A percentile compares a stretch with the other conserved stretches of the same genome.
These are phyloP conservation scores for Galeopsis tetrahit DNA, from an alignment of 257 asterid genomes.

Conservation along the genomic window DNA sequence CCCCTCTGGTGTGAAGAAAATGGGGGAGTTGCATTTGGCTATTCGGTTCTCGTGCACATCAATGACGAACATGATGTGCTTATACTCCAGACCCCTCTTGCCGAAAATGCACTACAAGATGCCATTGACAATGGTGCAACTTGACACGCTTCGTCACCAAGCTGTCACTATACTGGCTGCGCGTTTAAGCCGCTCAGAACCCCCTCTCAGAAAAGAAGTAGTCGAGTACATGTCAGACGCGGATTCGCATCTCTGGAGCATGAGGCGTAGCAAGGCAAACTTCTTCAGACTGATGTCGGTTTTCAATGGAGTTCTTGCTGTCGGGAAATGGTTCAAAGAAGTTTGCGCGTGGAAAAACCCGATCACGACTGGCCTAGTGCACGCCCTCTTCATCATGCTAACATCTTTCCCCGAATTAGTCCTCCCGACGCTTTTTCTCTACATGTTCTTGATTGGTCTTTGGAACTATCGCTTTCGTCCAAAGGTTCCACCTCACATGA, in stretches of 20 bases:
- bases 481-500: slow-evolving; percentile 89
- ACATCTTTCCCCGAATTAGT: slow-evolving; percentile 74
- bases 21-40: slow-evolving; percentile 94
- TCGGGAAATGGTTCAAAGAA: slow-evolving; percentile 76
- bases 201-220: slow-evolving; percentile 83
- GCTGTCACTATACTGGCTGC: slow-evolving; percentile 83
- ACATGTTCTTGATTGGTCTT: slow-evolving; percentile 76
- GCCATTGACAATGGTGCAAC: slow-evolving; percentile 67
- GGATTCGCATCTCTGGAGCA: slow-evolving; percentile 91
- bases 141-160: slow-evolving; percentile 74
- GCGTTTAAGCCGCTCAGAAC: slow-evolving; percentile 80
- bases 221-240: slow-evolving; percentile 82
- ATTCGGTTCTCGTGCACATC: slow-evolving; percentile 83
- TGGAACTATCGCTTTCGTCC: slow-evolving; percentile 84
- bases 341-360: slow-evolving; percentile 84
- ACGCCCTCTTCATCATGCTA: slow-evolving; percentile 73
- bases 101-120: slow-evolving; percentile 91
- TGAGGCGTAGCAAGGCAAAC: slow-evolving; percentile 93
- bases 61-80: slow-evolving; percentile 60
- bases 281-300: slow-evolving; percentile 74
- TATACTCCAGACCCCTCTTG: slow-evolving; percentile 70
- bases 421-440: slow-evolving; percentile 70
- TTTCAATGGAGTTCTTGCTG: slow-evolving; percentile 56
- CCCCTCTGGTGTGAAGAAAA: slow-evolving; percentile 86
- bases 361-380: slow-evolving; percentile 72